Percentiles rank a stretch among this genome's conserved stretches.
Evolutionary conservation across 371 early-diverging fungal genomes (phyloP).

Genomic region (Mycotypha africana): DNA sequence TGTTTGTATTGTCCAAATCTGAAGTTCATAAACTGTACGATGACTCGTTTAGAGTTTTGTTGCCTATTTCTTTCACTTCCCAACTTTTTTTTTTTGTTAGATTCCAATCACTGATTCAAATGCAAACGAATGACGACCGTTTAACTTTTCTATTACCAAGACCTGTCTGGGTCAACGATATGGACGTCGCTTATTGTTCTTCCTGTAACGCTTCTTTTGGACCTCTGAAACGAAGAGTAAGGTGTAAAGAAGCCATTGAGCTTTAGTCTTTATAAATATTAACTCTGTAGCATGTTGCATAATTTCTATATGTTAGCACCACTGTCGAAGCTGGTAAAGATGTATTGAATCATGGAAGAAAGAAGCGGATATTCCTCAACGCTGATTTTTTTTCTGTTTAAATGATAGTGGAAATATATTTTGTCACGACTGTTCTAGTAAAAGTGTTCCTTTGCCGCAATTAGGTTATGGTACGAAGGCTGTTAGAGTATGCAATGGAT

Average conservation of each 20-base stretch:
- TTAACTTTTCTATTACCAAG: slow-evolving; percentile 42
- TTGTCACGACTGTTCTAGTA: slow-evolving; percentile 56
- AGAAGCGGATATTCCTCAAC: not conserved
- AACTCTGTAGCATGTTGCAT: too few species aligned
- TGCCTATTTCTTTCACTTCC: not conserved
- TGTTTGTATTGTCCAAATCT: too few species aligned
- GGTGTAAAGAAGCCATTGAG: too few species aligned
- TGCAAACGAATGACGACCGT: slow-evolving; percentile 28
- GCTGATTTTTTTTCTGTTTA: not conserved
- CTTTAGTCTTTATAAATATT: too few species aligned
- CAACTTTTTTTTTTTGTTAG: slow-evolving; percentile 2
- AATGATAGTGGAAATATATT: slow-evolving; percentile 55
- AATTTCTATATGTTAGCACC: slow-evolving; percentile 39
- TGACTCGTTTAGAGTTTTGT: too few species aligned
- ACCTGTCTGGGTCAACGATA: slow-evolving; percentile 48
- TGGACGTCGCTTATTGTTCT: slow-evolving; percentile 34
- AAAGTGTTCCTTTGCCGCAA: slow-evolving; percentile 55
- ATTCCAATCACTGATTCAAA: too few species aligned
- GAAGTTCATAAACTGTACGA: too few species aligned
- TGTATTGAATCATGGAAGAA: not conserved
- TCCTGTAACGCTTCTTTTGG: slow-evolving; percentile 36
- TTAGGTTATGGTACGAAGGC: slow-evolving; percentile 56
- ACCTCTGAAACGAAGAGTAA: slow-evolving; percentile 43
- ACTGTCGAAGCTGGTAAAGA: slow-evolving; percentile 61
- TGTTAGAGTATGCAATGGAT: slow-evolving; percentile 56